These are phyloP conservation scores for Verticillium albo-atrum DNA, from an alignment of 2,329 filamentous ascomycete genomes.

Conservation along the genomic window DNA sequence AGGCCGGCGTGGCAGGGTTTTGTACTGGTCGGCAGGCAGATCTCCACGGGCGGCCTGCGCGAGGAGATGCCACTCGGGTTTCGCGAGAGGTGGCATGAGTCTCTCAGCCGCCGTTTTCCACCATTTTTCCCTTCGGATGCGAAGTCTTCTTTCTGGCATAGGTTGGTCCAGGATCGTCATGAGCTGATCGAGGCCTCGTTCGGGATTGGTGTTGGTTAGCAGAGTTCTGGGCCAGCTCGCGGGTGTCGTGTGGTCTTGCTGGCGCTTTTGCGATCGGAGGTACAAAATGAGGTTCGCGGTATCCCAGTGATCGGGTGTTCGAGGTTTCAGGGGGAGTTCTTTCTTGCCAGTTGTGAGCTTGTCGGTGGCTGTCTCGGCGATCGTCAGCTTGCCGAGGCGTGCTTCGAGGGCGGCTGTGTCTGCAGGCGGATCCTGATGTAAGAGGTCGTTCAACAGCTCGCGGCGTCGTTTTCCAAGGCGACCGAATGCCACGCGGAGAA, in stretches of 20 bases:
- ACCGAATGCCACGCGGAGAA: constrained; percentile 49
- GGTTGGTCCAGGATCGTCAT: constrained; percentile 47
- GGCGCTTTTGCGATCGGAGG: constrained; percentile 34
- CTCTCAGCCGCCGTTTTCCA: constrained; percentile 42
- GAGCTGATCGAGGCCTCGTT: constrained; percentile 26
- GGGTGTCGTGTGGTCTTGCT: constrained; percentile 19
- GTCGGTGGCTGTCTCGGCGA: background rate
- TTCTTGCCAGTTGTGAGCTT: background rate
- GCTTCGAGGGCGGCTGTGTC: constrained; percentile 36
- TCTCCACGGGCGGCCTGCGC: constrained; percentile 38
- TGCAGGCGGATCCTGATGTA: constrained; percentile 28
- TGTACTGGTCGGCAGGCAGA: constrained; percentile 29
- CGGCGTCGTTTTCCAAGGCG: constrained; percentile 47
- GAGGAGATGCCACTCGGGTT: constrained; percentile 52
- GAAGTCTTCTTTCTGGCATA: constrained; percentile 29
- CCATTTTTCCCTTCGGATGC: constrained; percentile 40
- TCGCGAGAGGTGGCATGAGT: constrained; percentile 49
- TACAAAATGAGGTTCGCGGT: constrained; percentile 36
- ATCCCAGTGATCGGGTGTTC: constrained; percentile 42
- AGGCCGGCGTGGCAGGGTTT: constrained; percentile 29
- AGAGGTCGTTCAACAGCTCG: constrained; percentile 37
- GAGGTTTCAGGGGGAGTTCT: constrained; percentile 21
- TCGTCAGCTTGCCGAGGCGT: background rate
- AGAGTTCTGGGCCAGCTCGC: constrained; percentile 17
- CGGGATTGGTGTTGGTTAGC: constrained; percentile 27